Base-by-base conservation (phyloP, 2,329 filamentous ascomycete genomes). In the Colletotrichum lupini region DNA sequence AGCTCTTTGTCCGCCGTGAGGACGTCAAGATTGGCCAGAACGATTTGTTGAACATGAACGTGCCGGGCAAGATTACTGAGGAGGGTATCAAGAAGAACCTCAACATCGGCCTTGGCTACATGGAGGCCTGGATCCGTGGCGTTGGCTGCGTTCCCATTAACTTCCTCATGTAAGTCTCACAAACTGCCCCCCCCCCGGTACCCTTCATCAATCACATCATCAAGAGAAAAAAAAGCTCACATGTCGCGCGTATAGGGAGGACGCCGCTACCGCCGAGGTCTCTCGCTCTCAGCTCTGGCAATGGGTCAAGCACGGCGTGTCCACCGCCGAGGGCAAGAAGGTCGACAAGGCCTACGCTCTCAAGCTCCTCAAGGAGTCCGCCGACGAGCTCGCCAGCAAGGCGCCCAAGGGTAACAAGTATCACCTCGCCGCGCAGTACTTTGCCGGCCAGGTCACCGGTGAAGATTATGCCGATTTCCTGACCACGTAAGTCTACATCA, bases 381-480 rank as follows among this genome's bases (percentile, higher is more conserved):
- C 95, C 49, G 91, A 95, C 71, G 88, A 92, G 81, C 88, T 98
- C 35, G 88, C 91, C 32, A 83, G 90, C 76, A 94, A 94, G 82
- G 95, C 91, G 2, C 90, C 92, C 63, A 93, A 94, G 87, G 95
- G 95, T 70, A 97, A 98, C 88, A 98, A 98, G 88, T 98, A 89
- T 86, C 91, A 93, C 73, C 89, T 98, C 66, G 97, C 97, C 1
- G 94, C 94, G 1, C 93, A 97, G 84, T 98, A 98, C 86, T 98
- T 98, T 81, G 91, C 94, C 42, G 87, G 91, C 58, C 97, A 99
- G 88, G 93, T 98, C 71, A 98, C 96, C 3, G 97, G 97, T 69
- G 97, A 98, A 87, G 95, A 98, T 77, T 98, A 98, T 83, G 95
- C 95, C 14, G 97, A 99, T 83, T 98, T 98, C 87, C 85, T 99